Percentiles rank a stretch among this genome's conserved stretches.
Conservation (phyloP, 2,329 filamentous ascomycete species). For the Camptophora hylomeconis region DNA sequence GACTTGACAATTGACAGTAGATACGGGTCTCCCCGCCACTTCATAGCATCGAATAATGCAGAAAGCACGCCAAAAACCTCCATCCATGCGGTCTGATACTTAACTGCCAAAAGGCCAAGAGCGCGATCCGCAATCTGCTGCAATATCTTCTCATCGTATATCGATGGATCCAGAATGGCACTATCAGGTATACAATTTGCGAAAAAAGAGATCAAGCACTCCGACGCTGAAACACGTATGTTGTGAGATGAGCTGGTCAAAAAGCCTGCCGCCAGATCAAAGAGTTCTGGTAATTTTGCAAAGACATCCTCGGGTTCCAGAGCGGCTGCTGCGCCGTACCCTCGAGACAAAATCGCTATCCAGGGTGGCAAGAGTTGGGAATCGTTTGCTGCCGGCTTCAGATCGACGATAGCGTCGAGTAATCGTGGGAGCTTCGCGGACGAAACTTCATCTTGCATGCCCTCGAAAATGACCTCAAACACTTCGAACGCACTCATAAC, state of each 20-base stretch:
- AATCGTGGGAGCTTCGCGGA: slow-evolving; percentile 81
- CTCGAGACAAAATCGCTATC: slow-evolving; percentile 89
- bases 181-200: slow-evolving; percentile 76
- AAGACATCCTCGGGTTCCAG: slow-evolving; percentile 85
- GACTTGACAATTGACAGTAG: slow-evolving; percentile 62
- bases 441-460: slow-evolving; percentile 76
- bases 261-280: slow-evolving; percentile 66
- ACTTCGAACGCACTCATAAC: slow-evolving; percentile 95
- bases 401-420: slow-evolving; percentile 79
- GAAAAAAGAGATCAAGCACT: slow-evolving; percentile 87
- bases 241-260: slow-evolving; percentile 81
- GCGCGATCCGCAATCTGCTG: slow-evolving; percentile 63
- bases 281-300: slow-evolving; percentile 73
- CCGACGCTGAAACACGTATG: slow-evolving; percentile 84
- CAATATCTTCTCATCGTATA: slow-evolving; percentile 82
- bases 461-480: slow-evolving; percentile 91
- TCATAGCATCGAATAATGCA: slow-evolving; percentile 73
- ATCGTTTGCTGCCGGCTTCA: slow-evolving; percentile 85
- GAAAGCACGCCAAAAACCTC: slow-evolving; percentile 84
- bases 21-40: slow-evolving; percentile 73
- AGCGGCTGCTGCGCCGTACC: slow-evolving; percentile 86
- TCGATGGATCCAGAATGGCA: slow-evolving; percentile 74
- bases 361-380: slow-evolving; percentile 89
- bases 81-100: slow-evolving; percentile 87
- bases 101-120: slow-evolving; percentile 66